Base-by-base conservation (phyloP, 139 green algal genomes). In the Chlamydomonas schloesseri region DNA sequence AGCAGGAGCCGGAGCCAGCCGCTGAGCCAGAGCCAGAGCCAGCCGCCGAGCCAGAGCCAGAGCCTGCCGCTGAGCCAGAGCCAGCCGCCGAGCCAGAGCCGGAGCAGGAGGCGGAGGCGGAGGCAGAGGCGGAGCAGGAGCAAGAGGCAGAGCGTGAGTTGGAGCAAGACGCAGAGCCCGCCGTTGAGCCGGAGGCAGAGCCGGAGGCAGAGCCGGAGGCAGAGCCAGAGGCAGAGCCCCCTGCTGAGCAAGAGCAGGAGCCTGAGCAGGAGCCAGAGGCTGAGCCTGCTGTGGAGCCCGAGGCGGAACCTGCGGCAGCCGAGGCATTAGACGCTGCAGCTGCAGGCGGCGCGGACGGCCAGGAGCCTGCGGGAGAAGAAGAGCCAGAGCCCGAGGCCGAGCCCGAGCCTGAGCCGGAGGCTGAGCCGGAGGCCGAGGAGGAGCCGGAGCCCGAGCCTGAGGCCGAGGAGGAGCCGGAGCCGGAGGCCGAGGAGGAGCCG, bases 11-110 rank as follows among this genome's bases (percentile, higher is more conserved):
- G 55, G 57, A 82, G 75, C 47, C n/a, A 21, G 75, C 57, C 1
- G 37, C 75, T 15, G 75, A 82, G 36, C 57, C 75, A 6, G 75
- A 82, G 31, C 57, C 34, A 1, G 75, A 82, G 55, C n/a, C n/a
- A n/a, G 6, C 11, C 11, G 57, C 26, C 26, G 62, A 70, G 62
- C 14, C 75, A 57, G 28, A 58, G 14, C 73, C 29, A 0, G 74
- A 82, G 74, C n/a, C 74, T 11, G n/a, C 57, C 6, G 26, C 31
- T 2, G 65, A 82, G 75, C n/a, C n/a, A n/a, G n/a, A n/a, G n/a
- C n/a, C n/a, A n/a, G 42, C 34, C 13, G 28, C 68, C 28, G 72
- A 77, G 42, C 29, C 71, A 26, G 71, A 60, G 46, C 24, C 47
- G 2, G 72, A 79, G 29, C 23, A 28, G 72, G 47, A 79, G 17